Conservation (phyloP, 495 filamentous ascomycete genomes). For the Trichoderma parareesei region DNA sequence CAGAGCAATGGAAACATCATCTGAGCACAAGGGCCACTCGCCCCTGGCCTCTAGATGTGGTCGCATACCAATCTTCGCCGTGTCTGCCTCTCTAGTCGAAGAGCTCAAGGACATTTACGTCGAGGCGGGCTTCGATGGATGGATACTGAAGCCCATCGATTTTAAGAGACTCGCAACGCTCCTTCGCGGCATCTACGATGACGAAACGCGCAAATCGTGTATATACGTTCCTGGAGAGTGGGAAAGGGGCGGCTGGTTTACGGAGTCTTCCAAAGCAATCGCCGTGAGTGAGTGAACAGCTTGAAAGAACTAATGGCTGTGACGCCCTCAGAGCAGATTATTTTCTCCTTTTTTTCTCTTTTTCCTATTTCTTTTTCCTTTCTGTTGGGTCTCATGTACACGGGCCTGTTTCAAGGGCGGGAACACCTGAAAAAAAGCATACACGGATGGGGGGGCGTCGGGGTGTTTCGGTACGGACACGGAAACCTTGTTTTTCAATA, state of each 20-base stretch:
- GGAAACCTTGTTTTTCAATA: too few species aligned
- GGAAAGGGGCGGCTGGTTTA: constrained; percentile 70
- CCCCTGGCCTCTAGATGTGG: constrained; percentile 37
- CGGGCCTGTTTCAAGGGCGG: too few species aligned
- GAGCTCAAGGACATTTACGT: constrained; percentile 61
- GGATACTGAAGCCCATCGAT: constrained; percentile 72
- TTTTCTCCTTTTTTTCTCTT: not conserved
- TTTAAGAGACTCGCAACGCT: constrained; percentile 60
- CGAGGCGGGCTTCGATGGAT: constrained; percentile 82
- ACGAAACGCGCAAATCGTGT: constrained; percentile 34
- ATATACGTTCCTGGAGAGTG: constrained; percentile 57
- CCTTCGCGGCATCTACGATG: constrained; percentile 48
- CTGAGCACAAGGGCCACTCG: constrained; percentile 34
- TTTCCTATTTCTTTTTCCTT: not conserved
- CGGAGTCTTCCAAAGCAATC: not conserved
- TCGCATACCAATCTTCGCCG: constrained; percentile 77
- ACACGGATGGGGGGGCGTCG: too few species aligned
- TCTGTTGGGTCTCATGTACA: too few species aligned
- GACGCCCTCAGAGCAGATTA: not conserved
- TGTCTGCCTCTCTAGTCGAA: constrained; percentile 80
- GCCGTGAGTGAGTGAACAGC: not conserved
- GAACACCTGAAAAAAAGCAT: too few species aligned
- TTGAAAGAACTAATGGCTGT: not conserved
- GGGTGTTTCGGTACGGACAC: too few species aligned
- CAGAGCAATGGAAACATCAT: constrained; percentile 55